Base-by-base conservation (phyloP, 208 protist species). In the Vickermania ingenoplastis region DNA sequence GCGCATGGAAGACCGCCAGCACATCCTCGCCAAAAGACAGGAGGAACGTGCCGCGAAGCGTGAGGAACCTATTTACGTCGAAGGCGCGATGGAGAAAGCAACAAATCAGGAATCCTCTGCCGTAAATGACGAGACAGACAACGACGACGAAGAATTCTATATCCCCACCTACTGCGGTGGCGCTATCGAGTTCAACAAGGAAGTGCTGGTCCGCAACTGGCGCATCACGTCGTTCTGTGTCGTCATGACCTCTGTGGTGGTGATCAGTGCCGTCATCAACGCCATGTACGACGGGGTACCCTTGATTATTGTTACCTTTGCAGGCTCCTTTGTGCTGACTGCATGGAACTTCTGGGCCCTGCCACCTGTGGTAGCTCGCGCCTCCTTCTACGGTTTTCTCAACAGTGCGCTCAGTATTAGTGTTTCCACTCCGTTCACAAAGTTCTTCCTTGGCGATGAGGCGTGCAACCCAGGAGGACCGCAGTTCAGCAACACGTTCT, bases 401-500 rank as follows among this genome's bases (percentile, higher is more conserved):
- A 57, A 73, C 29, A 57, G 31, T 24, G 41, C 71, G n/a, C 27
- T 81, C 53, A 86, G 84, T 63, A 27, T 86, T 17, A 66, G 81
- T 51, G 59, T 89, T 13, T 61, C 68, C 26, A 69, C 71, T 41
- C 64, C 64, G 27, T 28, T 86, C 5, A 49, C 59, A 50, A 77
- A 31, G 57, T 81, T 82, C 57, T 89, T 73, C 65, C 49, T 75
- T 17, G 77, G 73, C 13, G 53, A 53, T 1, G 27, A 63, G 14
- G 14, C 13, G 0, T 83, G 75, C 53, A 7, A 83, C 53, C 57
- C 67, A 1, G 73, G 66, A 26, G 79, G 79, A 1, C 79, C 79
- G 41, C 67, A 83, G 64, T 86, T 86, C 63, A 58, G 52, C 28
- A 75, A 78, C 61, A 61, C 41, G 24, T 86, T 81, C 68, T 83